Evolutionary conservation across 805 yeast genomes (phyloP), one percentile per base, ranked within the genome.

Genomic region (Spathaspora gorwiae): DNA sequence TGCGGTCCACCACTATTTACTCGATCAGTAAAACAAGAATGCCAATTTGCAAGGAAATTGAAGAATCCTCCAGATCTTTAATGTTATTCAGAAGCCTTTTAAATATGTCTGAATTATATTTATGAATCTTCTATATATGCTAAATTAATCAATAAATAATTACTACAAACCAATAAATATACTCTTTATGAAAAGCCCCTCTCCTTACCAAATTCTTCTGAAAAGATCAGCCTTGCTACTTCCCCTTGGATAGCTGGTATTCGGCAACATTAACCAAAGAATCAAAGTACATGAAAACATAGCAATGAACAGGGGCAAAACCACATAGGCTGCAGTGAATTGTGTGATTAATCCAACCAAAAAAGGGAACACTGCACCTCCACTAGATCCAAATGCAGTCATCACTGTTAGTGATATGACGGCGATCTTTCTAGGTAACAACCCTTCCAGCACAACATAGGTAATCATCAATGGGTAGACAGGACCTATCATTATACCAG

Each of bases 401-500:
- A 70, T 71, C 37, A 78, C 65, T 1, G 81, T 76, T 51, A 78
- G 54, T 0, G 80, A 67, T 33, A 76, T 68, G 39, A 74, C 70
- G 55, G 75, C 79, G 46, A 77, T 75, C 57, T 72, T 76, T 45
- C 80, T 59, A 5, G 82, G 83, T 13, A 78, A 51, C 31, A 77
- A 64, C 45, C 64, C 62, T 3, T 73, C 68, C 46, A 64, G 63
- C 1, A 76, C 68, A 7, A 72, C 64, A 9, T 72, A 55, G 0
- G 77, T 64, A 36, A 78, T 60, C 75, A 76, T 65, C 51, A 78
- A 60, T n/a, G 73, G 76, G 60, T 82, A 85, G 32, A 80, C 65
- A 1, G 90, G 90, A 0, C 90, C 92, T 34, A 81, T 74, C 52
- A 75, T 76, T 2, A 80, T 57, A 2, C 90, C 92, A 26, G 77